Evolutionary conservation across 257 asterid genomes (phyloP).

Genomic region (Fraxinus excelsior): DNA sequence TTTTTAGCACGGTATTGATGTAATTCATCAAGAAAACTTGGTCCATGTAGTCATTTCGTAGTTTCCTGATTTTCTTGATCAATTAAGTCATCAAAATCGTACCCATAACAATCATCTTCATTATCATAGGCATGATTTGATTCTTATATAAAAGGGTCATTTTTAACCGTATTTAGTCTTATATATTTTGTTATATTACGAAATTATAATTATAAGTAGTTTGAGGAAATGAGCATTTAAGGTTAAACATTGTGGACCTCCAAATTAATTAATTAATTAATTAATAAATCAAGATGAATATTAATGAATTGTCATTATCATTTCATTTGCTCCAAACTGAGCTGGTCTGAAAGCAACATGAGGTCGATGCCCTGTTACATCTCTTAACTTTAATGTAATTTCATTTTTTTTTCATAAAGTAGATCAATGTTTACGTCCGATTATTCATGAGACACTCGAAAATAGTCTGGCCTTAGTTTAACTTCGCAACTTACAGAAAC

Average conservation of each 20-base stretch:
- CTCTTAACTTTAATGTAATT: background rate
- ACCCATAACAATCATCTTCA: too few relatives aligned
- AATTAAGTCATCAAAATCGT: too few relatives aligned
- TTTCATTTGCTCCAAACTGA: constrained; percentile 16
- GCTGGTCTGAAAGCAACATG: constrained; percentile 34
- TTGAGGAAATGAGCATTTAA: constrained; percentile 21
- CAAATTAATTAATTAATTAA: background rate
- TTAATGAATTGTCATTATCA: constrained; percentile 30
- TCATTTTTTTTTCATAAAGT: background rate
- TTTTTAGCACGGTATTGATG: too few relatives aligned
- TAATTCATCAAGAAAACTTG: too few relatives aligned
- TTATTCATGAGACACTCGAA: too few relatives aligned
- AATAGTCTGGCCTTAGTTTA: too few relatives aligned
- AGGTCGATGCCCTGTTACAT: constrained; percentile 26
- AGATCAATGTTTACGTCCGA: background rate
- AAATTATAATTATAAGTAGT: background rate
- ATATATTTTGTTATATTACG: too few relatives aligned
- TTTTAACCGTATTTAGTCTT: too few relatives aligned
- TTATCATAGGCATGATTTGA: too few relatives aligned
- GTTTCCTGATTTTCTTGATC: background rate
- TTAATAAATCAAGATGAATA: constrained; percentile 31
- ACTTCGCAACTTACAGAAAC: too few relatives aligned
- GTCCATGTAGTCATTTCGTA: too few relatives aligned
- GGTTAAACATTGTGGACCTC: constrained; percentile 29
- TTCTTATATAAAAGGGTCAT: too few relatives aligned